Conservation (phyloP, 2,329 filamentous ascomycete species). For the Hyphodiscus sp. region DNA sequence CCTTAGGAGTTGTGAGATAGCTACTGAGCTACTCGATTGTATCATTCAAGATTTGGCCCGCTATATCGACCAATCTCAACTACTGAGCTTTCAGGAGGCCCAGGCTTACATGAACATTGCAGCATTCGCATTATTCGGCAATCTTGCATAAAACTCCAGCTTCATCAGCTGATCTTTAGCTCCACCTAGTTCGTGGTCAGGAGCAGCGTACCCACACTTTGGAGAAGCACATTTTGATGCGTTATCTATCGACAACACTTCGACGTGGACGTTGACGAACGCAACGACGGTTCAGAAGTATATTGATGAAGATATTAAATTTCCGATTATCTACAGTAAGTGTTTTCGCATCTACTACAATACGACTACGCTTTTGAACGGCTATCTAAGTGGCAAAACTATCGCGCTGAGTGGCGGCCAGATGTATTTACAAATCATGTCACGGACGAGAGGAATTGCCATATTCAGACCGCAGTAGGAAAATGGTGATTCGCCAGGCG, state of each 20-base stretch:
- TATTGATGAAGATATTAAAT: conserved; percentile 4
- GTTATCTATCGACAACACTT: conserved; percentile 12
- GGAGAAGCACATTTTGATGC: conserved; percentile 9
- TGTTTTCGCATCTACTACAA: conserved; percentile 13
- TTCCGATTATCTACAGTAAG: conserved; percentile 11
- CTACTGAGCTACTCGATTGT: conserved; percentile 28
- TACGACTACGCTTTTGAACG: not conserved
- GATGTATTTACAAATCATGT: not conserved
- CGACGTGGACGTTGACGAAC: conserved; percentile 17
- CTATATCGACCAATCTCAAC: conserved; percentile 28
- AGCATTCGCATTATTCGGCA: conserved; percentile 25
- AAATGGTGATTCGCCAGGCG: not conserved
- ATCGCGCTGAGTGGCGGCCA: conserved; percentile 1
- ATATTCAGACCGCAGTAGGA: not conserved
- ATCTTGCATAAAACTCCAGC: conserved; percentile 30
- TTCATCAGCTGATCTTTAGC: conserved; percentile 14
- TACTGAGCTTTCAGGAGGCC: conserved; percentile 24
- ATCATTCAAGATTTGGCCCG: conserved; percentile 30
- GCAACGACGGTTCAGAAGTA: conserved; percentile 15
- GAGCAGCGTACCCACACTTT: conserved; percentile 16
- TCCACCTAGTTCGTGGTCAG: conserved; percentile 14
- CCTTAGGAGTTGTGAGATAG: conserved; percentile 19
- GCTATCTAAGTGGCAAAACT: not conserved
- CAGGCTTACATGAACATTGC: conserved; percentile 22
- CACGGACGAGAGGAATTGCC: not conserved